Base-by-base conservation (phyloP, 768 basidiomycete genomes). In the Sarcodon aspratus region DNA sequence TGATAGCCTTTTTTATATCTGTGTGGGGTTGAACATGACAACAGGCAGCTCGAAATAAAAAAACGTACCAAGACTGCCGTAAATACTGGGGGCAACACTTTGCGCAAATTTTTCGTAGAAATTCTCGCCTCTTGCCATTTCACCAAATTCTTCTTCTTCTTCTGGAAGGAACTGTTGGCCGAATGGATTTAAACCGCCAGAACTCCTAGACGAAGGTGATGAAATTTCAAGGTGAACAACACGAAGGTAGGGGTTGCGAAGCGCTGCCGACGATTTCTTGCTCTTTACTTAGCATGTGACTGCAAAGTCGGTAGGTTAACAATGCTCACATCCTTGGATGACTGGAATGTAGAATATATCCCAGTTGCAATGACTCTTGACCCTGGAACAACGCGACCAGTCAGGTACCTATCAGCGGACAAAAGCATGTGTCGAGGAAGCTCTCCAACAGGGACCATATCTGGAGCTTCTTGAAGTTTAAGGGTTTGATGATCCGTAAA, bases 381-480 rank as follows among this genome's bases (percentile, higher is more conserved):
- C 2, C 96, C 96, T 5, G 96, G 96, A 9, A 97, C 88, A 9
- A 97, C 94, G 60, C 83, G 83, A 0, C 90, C 92, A 0, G 94
- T 91, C 48, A 98, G 71, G 59, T 92, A 83, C 63, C 95, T 73
- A 63, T 99, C 96, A 5, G 80, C 81, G 31, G 89, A 94, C 21
- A 99, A 71, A 46, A 95, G 74, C 76, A 99, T 92, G 61, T 98
- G 96, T 45, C 94, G 69, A 8, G 96, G 96, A 37, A 99, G 71
- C 61, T 99, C 96, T 74, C 96, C 96, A 21, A 98, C 94, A 0
- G 96, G 96, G 1, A 99, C 96, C 91, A 97, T 96, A 63, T 99
- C 96, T 0, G 96, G 96, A 13, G 95, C 94, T 65, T 99, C 96
- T 65, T 99, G 96, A 10, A 99, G 76, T 63, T 99, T 99, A 57